Evolutionary conservation across 495 filamentous ascomycete species (phyloP), one percentile per base, ranked within the genome.

Genomic region (Penicillium paxilli): DNA sequence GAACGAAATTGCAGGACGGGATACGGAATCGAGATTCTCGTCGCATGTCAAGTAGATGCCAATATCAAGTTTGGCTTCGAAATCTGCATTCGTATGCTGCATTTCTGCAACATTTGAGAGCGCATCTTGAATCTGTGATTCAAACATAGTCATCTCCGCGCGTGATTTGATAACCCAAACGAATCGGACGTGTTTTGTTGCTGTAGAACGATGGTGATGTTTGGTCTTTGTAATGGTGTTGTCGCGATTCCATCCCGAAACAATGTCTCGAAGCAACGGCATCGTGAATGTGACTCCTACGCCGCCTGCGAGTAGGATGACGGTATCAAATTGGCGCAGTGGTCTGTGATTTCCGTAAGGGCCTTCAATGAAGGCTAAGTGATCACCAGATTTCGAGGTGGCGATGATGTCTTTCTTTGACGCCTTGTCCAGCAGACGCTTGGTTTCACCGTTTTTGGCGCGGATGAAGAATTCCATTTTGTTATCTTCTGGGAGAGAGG

Each of bases 1-100:
- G n/a, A n/a, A n/a, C n/a, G n/a, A n/a, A n/a, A n/a, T n/a, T n/a
- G n/a, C n/a, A n/a, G 30, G 30, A 12, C 4, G 2, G 11, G 30
- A 4, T 4, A 12, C 30, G 8, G n/a, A 4, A 12, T 32, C 11
- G 10, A 23, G 16, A 8, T 51, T 32, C 0, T 24, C 26, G 11
- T 50, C 53, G 8, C 53, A 50, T 3, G 55, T 58, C 11, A 52
- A 33, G 20, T 37, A 53, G 24, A 52, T 23, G n/a, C 49, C 19
- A 4, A 32, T 32, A 10, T 32, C 30, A n/a, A 42, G 5, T 16
- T 42, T 9, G 4, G n/a, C 19, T 7, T 42, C 6, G 11, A 42
- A 42, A 16, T 1, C 38, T 2, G 38, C 14, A 5, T 19, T 19
- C 20, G 16, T 4, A 20, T 16, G 38, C 10, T 16, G 38, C 5